Percentiles rank a stretch among this genome's conserved stretches.
Evolutionary conservation across 23 red algal species (phyloP).

Genomic region (Gracilaria domingensis): DNA sequence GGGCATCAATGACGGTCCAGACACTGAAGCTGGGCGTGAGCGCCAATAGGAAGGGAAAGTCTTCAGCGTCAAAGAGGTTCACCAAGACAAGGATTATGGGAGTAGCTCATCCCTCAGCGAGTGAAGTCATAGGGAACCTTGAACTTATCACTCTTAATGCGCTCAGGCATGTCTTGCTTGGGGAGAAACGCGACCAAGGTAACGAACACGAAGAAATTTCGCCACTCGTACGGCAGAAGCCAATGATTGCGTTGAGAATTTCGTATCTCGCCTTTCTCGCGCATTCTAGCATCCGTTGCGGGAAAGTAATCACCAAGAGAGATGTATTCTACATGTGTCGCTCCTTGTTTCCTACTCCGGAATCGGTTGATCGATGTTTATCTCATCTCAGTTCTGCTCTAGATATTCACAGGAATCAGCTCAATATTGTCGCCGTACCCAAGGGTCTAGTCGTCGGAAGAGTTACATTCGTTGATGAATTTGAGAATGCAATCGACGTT

Average conservation of each 20-base stretch:
- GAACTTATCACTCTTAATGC: neutral
- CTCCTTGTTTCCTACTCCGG: conserved; percentile 46
- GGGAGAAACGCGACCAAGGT: neutral
- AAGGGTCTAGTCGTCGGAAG: conserved; percentile 68
- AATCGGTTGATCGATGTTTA: conserved; percentile 50
- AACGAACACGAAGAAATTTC: neutral
- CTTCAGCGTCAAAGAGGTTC: neutral
- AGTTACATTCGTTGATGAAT: conserved; percentile 55
- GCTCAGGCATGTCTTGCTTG: neutral
- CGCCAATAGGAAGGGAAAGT: neutral
- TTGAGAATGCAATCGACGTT: conserved; percentile 56
- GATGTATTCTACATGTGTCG: conserved; percentile 67
- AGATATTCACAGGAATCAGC: conserved; percentile 41
- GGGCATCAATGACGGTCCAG: neutral
- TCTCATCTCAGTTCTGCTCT: conserved; percentile 21
- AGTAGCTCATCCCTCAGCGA: neutral
- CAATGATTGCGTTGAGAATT: conserved; percentile 21
- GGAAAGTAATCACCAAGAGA: conserved; percentile 63
- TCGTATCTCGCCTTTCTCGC: conserved; percentile 49
- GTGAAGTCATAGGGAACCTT: neutral
- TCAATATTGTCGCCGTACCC: conserved; percentile 67
- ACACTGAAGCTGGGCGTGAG: neutral
- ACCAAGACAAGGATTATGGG: neutral
- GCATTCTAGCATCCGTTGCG: neutral
- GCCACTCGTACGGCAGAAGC: neutral